Evolutionary conservation across 176 grass and related monocot species (phyloP).

Genomic region (Puccinellia tenuiflora): DNA sequence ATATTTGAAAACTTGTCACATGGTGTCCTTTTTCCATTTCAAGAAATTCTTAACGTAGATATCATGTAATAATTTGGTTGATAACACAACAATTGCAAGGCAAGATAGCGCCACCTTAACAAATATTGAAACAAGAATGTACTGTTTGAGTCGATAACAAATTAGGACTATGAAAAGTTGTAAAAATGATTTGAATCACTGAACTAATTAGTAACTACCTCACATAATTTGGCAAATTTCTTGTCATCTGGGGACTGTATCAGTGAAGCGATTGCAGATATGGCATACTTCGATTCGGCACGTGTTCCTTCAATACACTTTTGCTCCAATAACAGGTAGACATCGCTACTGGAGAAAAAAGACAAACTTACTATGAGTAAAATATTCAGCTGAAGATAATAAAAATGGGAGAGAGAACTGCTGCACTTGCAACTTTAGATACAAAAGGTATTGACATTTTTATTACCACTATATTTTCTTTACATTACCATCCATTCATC

Average conservation of each 20-base stretch:
- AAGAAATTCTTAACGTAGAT: neutral
- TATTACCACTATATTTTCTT: neutral
- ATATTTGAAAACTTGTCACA: neutral
- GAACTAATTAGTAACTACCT: conserved; percentile 39
- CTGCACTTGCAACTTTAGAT: neutral
- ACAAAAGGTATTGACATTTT: neutral
- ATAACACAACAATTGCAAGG: neutral
- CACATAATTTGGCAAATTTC: conserved; percentile 55
- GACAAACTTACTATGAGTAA: conserved; percentile 10
- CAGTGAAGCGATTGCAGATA: conserved; percentile 63
- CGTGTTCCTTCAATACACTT: conserved; percentile 94
- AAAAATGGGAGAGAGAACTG: neutral
- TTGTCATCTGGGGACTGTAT: conserved; percentile 34
- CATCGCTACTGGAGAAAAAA: conserved; percentile 40
- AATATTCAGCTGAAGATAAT: conserved; percentile 12
- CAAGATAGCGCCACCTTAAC: neutral
- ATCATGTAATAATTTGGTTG: neutral
- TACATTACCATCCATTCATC: neutral
- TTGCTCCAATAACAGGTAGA: conserved; percentile 74
- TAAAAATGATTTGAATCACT: neutral
- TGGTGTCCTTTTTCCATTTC: neutral
- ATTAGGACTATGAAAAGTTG: neutral
- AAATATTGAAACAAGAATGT: conserved; percentile 8
- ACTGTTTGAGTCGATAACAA: neutral
- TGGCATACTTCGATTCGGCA: conserved; percentile 80